Conservation (phyloP, 2,329 filamentous ascomycete species). For the Fusarium penzigii region DNA sequence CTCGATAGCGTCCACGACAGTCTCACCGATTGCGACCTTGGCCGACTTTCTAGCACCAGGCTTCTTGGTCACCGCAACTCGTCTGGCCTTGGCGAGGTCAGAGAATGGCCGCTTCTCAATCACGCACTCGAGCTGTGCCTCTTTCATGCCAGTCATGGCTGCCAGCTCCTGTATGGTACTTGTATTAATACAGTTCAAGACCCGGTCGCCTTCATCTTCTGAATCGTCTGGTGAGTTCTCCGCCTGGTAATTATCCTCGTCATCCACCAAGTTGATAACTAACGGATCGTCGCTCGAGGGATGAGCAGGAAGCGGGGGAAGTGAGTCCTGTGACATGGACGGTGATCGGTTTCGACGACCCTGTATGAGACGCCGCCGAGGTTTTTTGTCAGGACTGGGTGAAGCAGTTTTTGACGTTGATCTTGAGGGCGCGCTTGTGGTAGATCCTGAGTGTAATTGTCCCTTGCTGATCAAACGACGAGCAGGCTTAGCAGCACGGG, state of each 20-base stretch:
- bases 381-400: slow-evolving; percentile 34
- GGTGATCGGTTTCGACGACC: slow-evolving; percentile 32
- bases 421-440: slow-evolving; percentile 12
- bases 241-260: slow-evolving; percentile 43
- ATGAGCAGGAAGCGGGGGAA: slow-evolving; percentile 9
- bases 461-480: slow-evolving; percentile 36
- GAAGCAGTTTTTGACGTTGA: slow-evolving; percentile 21
- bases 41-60: slow-evolving; percentile 47
- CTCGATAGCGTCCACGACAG: slow-evolving; percentile 54
- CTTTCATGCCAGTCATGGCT: slow-evolving; percentile 76
- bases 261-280: slow-evolving; percentile 38
- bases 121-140: slow-evolving; percentile 68
- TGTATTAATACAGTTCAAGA: slow-evolving; percentile 82
- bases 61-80: slow-evolving; percentile 58
- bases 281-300: slow-evolving; percentile 38
- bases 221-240: slow-evolving; percentile 32
- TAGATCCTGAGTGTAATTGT: slow-evolving; percentile 22
- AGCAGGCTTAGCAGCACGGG: slow-evolving; percentile 23
- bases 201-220: slow-evolving; percentile 41
- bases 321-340: slow-evolving; percentile 25
- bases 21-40: slow-evolving; percentile 52
- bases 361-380: slow-evolving; percentile 39
- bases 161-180: slow-evolving; percentile 75
- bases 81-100: slow-evolving; percentile 64
- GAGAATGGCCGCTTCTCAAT: slow-evolving; percentile 75